These are phyloP conservation scores for Calcarisporium arbuscula DNA, from an alignment of 2,329 filamentous ascomycete genomes.

Conservation along the genomic window DNA sequence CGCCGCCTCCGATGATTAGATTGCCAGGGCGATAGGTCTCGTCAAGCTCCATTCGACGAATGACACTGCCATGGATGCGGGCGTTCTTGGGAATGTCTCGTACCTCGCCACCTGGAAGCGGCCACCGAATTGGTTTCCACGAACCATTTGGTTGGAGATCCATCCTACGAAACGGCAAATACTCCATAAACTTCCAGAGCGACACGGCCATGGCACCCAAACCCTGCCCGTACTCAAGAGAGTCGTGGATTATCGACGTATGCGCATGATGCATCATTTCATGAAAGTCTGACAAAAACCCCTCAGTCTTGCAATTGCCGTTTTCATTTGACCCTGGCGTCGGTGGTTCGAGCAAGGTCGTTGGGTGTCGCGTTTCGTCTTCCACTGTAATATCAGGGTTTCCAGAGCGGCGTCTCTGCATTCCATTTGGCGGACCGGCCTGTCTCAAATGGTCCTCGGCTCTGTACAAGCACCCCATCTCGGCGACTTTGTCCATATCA, in stretches of 20 bases:
- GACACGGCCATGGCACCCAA: slow-evolving; percentile 49
- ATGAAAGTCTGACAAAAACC: slow-evolving; percentile 38
- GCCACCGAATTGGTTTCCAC: slow-evolving; percentile 78
- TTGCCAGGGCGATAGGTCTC: slow-evolving; percentile 68
- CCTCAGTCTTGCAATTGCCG: slow-evolving; percentile 15
- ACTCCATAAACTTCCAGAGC: slow-evolving; percentile 75
- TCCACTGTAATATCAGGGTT: slow-evolving; percentile 19
- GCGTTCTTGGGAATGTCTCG: slow-evolving; percentile 68
- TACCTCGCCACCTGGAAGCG: slow-evolving; percentile 69
- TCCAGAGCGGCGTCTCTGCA: slow-evolving; percentile 4
- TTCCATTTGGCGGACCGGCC: slow-evolving; percentile 2
- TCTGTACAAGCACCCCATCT: slow-evolving; percentile 50
- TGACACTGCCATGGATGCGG: slow-evolving; percentile 66
- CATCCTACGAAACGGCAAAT: slow-evolving; percentile 74
- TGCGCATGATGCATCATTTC: slow-evolving; percentile 52
- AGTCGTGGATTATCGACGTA: slow-evolving; percentile 59
- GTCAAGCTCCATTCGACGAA: slow-evolving; percentile 62
- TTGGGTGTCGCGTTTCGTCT: too few species aligned
- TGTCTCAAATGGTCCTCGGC: slow-evolving; percentile 4
- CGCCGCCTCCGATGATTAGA: slow-evolving; percentile 72
- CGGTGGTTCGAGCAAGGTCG: too few species aligned
- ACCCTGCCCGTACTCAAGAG: slow-evolving; percentile 58
- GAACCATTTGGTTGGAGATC: slow-evolving; percentile 65
- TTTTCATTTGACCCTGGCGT: slow-evolving; percentile 12
- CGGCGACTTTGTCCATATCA: slow-evolving; percentile 59